Evolutionary conservation across 1,139 yeast genomes (phyloP), one percentile per base, ranked within the genome.

Genomic region (Geotrichum citri-aurantii): DNA sequence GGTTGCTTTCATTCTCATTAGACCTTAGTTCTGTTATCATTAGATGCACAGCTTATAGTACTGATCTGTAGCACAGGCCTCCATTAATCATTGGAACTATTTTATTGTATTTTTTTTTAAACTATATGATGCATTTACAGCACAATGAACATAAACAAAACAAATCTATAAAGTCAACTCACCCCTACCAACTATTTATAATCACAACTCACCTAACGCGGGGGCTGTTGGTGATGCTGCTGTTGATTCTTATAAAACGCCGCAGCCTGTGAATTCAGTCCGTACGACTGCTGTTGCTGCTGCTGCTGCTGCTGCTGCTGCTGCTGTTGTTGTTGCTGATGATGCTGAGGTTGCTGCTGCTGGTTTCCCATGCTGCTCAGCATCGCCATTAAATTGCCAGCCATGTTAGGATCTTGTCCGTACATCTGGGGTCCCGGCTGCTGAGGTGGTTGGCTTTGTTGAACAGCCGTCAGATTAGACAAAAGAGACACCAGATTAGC

Each of bases 351-450:
- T 4, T 48, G 40, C 12, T 52, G 55, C 17, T 48, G 49, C 5
- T 50, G 23, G 6, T 31, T 17, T 17, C 49, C 42, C 55, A 52
- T 52, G 19, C 33, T 46, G 24, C 56, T 50, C 19, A 57, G 21
- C 59, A 57, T 57, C 21, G 59, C 59, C 59, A 57, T 57, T 26
- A 57, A 40, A 29, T 57, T 57, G 12, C 55, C 59, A 14, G 59
- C 59, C 59, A 57, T 54, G 48, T 53, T 54, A 19, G 59, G 59
- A 31, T 57, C 59, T 31, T 57, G 59, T n/a, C 46, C 52, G 47
- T 50, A 57, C 55, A 57, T 46, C 10, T 49, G 42, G 6, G 27
- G 7, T 17, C 27, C 48, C 2, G 49, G 52, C 19, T 47, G 51
- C 17, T 46, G 48, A 23, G 52, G 52, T 2, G 47, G 55, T 37